Conservation (phyloP, 495 filamentous ascomycete species). For the Xanthoparmelia taractica region DNA sequence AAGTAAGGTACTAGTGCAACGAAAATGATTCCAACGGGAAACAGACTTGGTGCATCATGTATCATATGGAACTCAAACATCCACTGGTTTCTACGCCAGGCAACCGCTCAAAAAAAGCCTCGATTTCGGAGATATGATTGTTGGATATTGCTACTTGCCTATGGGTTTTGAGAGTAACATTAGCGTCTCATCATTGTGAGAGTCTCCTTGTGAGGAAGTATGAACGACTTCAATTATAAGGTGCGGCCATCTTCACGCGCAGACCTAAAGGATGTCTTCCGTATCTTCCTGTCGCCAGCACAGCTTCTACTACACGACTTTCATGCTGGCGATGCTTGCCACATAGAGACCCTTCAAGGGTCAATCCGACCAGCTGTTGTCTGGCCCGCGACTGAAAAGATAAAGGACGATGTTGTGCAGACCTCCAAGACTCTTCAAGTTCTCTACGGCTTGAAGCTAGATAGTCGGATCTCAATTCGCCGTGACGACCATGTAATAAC, state of each 20-base stretch:
- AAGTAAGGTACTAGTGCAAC: no score
- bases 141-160: background rate
- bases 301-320: conserved; percentile 54
- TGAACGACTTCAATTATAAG: conserved; percentile 2
- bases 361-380: conserved; percentile 51
- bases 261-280: conserved; percentile 53
- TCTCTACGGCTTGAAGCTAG: conserved; percentile 55
- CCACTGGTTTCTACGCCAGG: background rate
- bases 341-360: conserved; percentile 39
- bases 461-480: conserved; percentile 40
- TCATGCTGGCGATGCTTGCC: conserved; percentile 51
- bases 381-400: conserved; percentile 56
- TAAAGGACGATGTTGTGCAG: conserved; percentile 56
- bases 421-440: conserved; percentile 59
- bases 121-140: background rate
- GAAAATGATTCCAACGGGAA: background rate
- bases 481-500: conserved; percentile 34
- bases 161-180: background rate
- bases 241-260: conserved; percentile 16
- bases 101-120: background rate
- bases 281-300: conserved; percentile 59
- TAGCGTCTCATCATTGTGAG: background rate
- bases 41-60: background rate
- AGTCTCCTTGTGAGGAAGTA: background rate
- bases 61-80: background rate